phyloP scores from a whole-genome alignment of 2,329 filamentous ascomycete genomes.

The Graphilbum fragrans region DNA sequence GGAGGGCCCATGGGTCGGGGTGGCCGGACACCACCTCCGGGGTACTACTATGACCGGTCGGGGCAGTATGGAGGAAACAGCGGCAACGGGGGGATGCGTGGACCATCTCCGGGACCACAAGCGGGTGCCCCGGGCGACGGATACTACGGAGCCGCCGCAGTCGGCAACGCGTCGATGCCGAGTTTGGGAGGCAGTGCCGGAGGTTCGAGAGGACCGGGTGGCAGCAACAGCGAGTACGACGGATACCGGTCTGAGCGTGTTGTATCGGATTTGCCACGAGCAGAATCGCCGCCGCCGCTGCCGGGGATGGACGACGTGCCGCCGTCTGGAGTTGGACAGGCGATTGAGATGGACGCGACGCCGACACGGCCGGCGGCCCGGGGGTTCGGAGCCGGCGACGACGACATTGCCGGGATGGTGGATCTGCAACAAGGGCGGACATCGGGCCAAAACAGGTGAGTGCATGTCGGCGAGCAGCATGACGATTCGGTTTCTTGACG shows the following conservation, averaged over 20 bases:
- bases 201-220: background rate
- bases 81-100: slow-evolving; percentile 13
- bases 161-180: background rate
- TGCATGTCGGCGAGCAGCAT: background rate
- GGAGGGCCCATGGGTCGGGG: slow-evolving; percentile 23
- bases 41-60: slow-evolving; percentile 27
- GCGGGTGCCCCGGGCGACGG: slow-evolving; percentile 15
- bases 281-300: slow-evolving; percentile 52
- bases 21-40: slow-evolving; percentile 29
- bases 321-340: slow-evolving; percentile 34
- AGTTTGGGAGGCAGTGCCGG: slow-evolving; percentile 20
- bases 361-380: slow-evolving; percentile 33
- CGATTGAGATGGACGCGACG: slow-evolving; percentile 72
- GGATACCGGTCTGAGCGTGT: slow-evolving; percentile 29
- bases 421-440: slow-evolving; percentile 47
- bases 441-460: background rate
- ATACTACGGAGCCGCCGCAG: slow-evolving; percentile 21
- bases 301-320: slow-evolving; percentile 26
- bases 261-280: slow-evolving; percentile 37
- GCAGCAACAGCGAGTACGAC: slow-evolving; percentile 18
- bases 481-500: background rate
- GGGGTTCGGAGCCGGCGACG: slow-evolving; percentile 48
- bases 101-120: slow-evolving; percentile 23
- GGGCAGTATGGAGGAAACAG: slow-evolving; percentile 13
- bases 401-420: slow-evolving; percentile 63